Base-by-base conservation (phyloP, 345 rosid species). In the Arabis alpina region DNA sequence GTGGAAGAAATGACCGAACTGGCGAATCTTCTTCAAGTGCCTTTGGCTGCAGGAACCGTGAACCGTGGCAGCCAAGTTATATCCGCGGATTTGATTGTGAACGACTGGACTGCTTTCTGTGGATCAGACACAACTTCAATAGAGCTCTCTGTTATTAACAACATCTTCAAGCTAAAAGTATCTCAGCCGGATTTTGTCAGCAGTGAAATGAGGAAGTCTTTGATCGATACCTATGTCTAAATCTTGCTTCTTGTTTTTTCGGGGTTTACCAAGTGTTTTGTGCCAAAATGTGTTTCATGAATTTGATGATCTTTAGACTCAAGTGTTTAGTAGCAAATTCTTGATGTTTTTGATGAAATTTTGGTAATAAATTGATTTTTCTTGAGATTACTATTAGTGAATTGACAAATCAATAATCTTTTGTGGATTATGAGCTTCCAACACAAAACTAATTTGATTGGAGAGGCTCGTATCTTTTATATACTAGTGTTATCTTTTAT, bases 101-200 rank as follows among this genome's bases (percentile, higher is more conserved):
- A 89, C 53, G 96, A 89, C 68, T 89, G 90, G 96, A 80, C 85
- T 0, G 87, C 90, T 42, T 87, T 87, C 64, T 87, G 91, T 6
- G 93, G 97, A 8, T 81, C 91, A 10, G 96, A 89, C 80, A 91
- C 97, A 42, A 91, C 90, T 1, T 85, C 96, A 1, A 14, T 39
- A 52, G 59, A 64, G 50, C 27, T 60, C 12, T 85, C 91, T 3
- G 87, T 88, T 11, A 81, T 86, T 0, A 88, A 89, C 74, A 87
- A 76, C 2, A 93, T 88, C 37, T 86, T 91, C 86, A 89, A 89
- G 85, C 71, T 79, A 82, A 73, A 84, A 71, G 89, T 83, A 69
- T 82, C 93, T 15, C 93, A 87, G 64, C 86, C 89, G 0, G 78
- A 71, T 76, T 83, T 81, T 36, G 73, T 84, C 11, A 83, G 82